Evolutionary conservation across 805 yeast species (phyloP).

Genomic region (Zygosaccharomyces siamensis): DNA sequence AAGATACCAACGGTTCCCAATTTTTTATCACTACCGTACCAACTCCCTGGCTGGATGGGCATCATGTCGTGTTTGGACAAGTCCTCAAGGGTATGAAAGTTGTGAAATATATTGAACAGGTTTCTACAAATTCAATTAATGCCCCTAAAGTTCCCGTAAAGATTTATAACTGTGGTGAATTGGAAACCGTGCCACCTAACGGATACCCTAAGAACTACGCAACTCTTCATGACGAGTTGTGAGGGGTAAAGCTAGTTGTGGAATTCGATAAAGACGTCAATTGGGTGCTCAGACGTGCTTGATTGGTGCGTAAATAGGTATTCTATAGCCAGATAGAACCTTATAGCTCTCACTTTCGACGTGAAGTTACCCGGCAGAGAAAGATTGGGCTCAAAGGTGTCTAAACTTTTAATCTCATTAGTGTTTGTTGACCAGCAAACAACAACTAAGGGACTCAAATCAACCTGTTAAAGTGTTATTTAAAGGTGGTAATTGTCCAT

Average conservation of each 20-base stretch:
- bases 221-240: slow-evolving; percentile 2
- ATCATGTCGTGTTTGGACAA: slow-evolving; percentile 95
- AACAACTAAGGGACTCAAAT: slow-evolving; percentile 3
- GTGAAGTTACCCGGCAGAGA: slow-evolving; percentile 5
- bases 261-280: background rate
- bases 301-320: background rate
- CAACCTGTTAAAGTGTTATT: background rate
- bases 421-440: slow-evolving; percentile 3
- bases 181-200: slow-evolving; percentile 33
- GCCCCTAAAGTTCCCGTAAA: slow-evolving; percentile 62
- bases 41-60: slow-evolving; percentile 89
- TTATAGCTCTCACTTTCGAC: slow-evolving; percentile 6
- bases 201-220: slow-evolving; percentile 2
- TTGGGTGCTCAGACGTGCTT: background rate
- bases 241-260: background rate
- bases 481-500: slow-evolving; percentile 1
- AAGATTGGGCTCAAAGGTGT: background rate
- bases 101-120: slow-evolving; percentile 65
- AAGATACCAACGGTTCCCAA: slow-evolving; percentile 84
- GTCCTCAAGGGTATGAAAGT: slow-evolving; percentile 85
- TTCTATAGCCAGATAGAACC: slow-evolving; percentile 1
- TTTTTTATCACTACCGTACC: slow-evolving; percentile 83
- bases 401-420: slow-evolving; percentile 3
- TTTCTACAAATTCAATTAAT: slow-evolving; percentile 67
- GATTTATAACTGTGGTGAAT: slow-evolving; percentile 68